phyloP scores from a whole-genome alignment of 1,284 basidiomycete species.

The Sporisorium graminicola region DNA sequence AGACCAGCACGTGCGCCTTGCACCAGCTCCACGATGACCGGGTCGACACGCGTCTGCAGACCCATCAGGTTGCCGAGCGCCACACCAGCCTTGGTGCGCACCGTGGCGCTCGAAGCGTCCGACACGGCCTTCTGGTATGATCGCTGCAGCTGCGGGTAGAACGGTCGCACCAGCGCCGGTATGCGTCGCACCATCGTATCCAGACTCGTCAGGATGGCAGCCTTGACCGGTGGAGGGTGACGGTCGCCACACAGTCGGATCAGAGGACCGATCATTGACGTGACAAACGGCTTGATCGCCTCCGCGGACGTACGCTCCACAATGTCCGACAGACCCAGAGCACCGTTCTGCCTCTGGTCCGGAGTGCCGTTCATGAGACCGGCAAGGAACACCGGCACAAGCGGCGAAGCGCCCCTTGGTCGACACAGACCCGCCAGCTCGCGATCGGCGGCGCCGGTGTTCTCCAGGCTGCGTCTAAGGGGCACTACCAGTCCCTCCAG shows the following conservation, averaged over 20 bases:
- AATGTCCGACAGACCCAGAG: conserved; percentile 92
- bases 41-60: conserved; percentile 72
- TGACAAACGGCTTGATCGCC: conserved; percentile 95
- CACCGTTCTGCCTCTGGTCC: conserved; percentile 84
- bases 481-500: conserved; percentile 78
- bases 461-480: conserved; percentile 88
- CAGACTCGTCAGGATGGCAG: conserved; percentile 64
- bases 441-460: conserved; percentile 82
- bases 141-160: conserved; percentile 97
- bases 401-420: conserved; percentile 88
- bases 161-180: conserved; percentile 91
- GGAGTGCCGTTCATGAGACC: conserved; percentile 74
- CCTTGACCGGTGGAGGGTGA: conserved; percentile 66
- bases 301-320: conserved; percentile 88
- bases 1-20: conserved; percentile 75
- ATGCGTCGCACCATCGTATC: conserved; percentile 73
- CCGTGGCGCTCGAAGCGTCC: conserved; percentile 82
- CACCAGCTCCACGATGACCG: conserved; percentile 86
- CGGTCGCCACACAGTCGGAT: conserved; percentile 74
- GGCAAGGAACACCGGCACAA: conserved; percentile 89
- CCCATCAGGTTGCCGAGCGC: conserved; percentile 94
- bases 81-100: conserved; percentile 83
- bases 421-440: conserved; percentile 88
- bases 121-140: conserved; percentile 95
- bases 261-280: conserved; percentile 94